phyloP scores from a whole-genome alignment of 345 rosid genomes.

The Pistacia atlantica region DNA sequence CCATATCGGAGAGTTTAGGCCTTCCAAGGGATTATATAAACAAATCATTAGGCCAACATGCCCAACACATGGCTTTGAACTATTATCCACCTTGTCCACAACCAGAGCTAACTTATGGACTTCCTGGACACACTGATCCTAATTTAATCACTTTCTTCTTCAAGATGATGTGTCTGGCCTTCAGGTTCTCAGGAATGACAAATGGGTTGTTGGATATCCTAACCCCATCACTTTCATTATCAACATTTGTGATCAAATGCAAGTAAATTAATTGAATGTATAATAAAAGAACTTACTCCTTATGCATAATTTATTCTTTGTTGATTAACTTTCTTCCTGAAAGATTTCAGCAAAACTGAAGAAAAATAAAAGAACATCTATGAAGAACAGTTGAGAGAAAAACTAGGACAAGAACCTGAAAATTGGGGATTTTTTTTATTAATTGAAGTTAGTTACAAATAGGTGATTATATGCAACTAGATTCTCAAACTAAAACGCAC shows the following conservation, averaged over 20 bases:
- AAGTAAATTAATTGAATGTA: constrained; percentile 28
- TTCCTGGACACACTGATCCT: constrained; percentile 78
- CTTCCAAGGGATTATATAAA: constrained; percentile 48
- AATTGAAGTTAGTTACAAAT: no score
- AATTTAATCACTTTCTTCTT: constrained; percentile 64
- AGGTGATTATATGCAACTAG: no score
- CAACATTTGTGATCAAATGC: constrained; percentile 82
- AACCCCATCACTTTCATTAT: constrained; percentile 61
- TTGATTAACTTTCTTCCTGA: no score
- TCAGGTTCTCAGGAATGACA: constrained; percentile 61
- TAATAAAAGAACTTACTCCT: no score
- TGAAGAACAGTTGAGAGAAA: no score
- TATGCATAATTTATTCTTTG: no score
- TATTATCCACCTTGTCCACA: constrained; percentile 85
- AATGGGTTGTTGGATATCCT: constrained; percentile 70
- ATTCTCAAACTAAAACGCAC: no score
- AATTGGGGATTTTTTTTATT: no score
- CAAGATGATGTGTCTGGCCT: constrained; percentile 77
- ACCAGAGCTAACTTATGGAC: constrained; percentile 73
- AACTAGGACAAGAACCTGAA: no score
- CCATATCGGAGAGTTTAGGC: constrained; percentile 80
- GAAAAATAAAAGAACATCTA: no score
- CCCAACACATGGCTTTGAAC: constrained; percentile 85
- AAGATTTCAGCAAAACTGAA: no score
- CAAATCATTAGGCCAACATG: constrained; percentile 47